These are phyloP conservation scores for Drosera spatulata DNA, from an alignment of 179 eudicot genomes.

Conservation along the genomic window DNA sequence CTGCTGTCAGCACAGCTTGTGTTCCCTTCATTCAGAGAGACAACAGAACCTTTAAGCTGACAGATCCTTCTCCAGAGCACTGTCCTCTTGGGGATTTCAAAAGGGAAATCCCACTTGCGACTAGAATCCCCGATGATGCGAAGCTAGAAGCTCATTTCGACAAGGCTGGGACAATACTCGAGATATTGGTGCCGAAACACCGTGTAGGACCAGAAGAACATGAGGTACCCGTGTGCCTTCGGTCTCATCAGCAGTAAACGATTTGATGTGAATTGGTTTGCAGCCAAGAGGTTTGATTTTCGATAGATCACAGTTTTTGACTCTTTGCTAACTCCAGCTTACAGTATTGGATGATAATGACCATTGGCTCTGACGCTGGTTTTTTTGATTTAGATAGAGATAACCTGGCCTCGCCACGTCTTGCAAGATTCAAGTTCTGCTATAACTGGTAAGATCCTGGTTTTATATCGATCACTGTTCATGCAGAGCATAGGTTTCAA, in stretches of 20 bases:
- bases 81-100: slow-evolving; percentile 70
- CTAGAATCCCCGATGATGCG: slow-evolving; percentile 71
- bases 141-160: slow-evolving; percentile 61
- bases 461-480: too few species aligned
- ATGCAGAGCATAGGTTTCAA: too few species aligned
- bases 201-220: slow-evolving; percentile 56
- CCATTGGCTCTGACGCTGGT: not conserved
- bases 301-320: not conserved
- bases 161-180: slow-evolving; percentile 49
- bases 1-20: slow-evolving; percentile 48
- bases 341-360: not conserved
- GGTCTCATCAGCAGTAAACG: slow-evolving; percentile 39
- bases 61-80: slow-evolving; percentile 61
- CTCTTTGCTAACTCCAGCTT: not conserved
- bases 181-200: slow-evolving; percentile 59
- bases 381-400: too few species aligned
- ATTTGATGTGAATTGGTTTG: slow-evolving; percentile 28
- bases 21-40: slow-evolving; percentile 46
- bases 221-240: slow-evolving; percentile 54
- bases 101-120: slow-evolving; percentile 47
- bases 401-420: too few species aligned
- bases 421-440: too few species aligned
- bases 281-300: slow-evolving; percentile 14
- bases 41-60: slow-evolving; percentile 50
- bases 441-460: too few species aligned